Evolutionary conservation across 1,284 basidiomycete species (phyloP), one percentile per base, ranked within the genome.

Genomic region (Cutaneotrichosporon sp.): DNA sequence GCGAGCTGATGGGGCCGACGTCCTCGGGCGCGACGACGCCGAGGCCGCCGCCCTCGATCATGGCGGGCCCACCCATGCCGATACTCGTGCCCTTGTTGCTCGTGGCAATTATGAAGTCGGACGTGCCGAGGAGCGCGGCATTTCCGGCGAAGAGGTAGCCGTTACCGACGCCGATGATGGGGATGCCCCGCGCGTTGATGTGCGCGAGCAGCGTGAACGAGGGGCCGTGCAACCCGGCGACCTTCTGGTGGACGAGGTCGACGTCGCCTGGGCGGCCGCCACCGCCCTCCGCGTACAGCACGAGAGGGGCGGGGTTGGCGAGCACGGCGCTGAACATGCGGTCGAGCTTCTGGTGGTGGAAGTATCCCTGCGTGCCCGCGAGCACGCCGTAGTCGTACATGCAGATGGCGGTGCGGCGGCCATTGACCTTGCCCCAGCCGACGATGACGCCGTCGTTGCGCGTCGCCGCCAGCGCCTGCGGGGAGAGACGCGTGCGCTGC

Each of bases 401-500:
- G 38, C 60, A 54, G 9, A 63, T 46, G 18, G 61, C 64, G 9
- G 52, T 47, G 38, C 64, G 64, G 34, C 50, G 54, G 43, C 54
- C 47, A 27, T 66, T 59, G n/a, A 66, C 57, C 53, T 56, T 60
- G 42, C 58, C 64, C 64, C 64, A 66, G 53, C 64, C 64, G 53
- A 66, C 64, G 27, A 66, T 63, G 56, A 66, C 61, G 38, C 64
- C 64, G 59, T 66, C 64, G 45, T 63, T 61, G 38, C 64, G 58
- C 5, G 64, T 66, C 10, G 61, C 61, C 4, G 42, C 45, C 4
- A 66, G 59, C n/a, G 46, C 50, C 22, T 63, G 54, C 20, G 53
- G 53, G 3, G 3, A 25, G 7, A 63, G 36, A 6, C 64, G 64
- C 9, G 61, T 66, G 8, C 59, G 56, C 54, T 66, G 64, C 7